phyloP scores from a whole-genome alignment of 169 alveolate genomes.

The Plasmodium gonderi region DNA sequence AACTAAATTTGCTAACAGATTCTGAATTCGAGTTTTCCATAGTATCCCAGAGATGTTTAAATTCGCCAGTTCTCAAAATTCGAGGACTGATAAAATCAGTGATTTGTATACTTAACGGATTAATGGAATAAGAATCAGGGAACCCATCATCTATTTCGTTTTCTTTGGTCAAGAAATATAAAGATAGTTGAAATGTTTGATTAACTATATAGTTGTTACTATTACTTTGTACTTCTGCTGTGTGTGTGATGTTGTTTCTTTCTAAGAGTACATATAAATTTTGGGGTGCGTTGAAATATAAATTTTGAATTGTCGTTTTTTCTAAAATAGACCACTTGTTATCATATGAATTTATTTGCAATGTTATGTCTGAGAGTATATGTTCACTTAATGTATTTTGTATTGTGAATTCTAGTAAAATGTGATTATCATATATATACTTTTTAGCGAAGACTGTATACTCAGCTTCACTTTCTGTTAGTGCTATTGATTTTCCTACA shows the following conservation, averaged over 20 bases:
- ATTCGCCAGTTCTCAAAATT: constrained; percentile 76
- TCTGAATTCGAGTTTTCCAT: constrained; percentile 73
- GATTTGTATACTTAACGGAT: constrained; percentile 76
- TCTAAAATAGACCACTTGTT: constrained; percentile 37
- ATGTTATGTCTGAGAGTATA: background rate
- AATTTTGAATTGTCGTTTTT: constrained; percentile 34
- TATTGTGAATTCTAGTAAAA: constrained; percentile 83
- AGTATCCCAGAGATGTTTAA: constrained; percentile 76
- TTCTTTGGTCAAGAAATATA: constrained; percentile 75
- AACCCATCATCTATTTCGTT: constrained; percentile 74
- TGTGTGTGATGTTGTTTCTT: background rate
- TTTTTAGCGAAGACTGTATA: constrained; percentile 82
- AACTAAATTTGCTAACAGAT: constrained; percentile 75
- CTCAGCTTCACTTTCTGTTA: constrained; percentile 90
- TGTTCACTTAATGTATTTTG: constrained; percentile 83
- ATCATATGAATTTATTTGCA: constrained; percentile 43
- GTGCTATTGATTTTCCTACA: constrained; percentile 71
- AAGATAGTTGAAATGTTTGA: constrained; percentile 65
- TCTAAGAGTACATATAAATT: constrained; percentile 25
- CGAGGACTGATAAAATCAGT: constrained; percentile 76
- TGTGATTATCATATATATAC: constrained; percentile 73
- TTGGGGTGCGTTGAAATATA: constrained; percentile 42
- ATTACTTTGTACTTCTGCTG: background rate
- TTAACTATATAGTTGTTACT: constrained; percentile 11
- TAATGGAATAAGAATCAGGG: constrained; percentile 78